Evolutionary conservation across 495 filamentous ascomycete species (phyloP).

Genomic region (Penicillium tannophilum): DNA sequence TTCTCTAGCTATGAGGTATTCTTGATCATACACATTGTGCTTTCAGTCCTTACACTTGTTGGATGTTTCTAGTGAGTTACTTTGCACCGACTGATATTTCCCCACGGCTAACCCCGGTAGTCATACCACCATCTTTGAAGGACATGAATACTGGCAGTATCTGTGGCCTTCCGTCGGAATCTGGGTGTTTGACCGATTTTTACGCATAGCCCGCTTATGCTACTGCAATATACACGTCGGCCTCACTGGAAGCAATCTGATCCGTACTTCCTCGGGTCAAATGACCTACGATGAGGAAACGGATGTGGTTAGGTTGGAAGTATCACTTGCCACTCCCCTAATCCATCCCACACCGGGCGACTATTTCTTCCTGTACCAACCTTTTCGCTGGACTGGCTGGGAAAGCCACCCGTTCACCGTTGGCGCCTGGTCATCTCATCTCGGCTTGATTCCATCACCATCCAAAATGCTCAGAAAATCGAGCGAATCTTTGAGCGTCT

Average conservation of each 20-base stretch:
- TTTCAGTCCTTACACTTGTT: slow-evolving; percentile 52
- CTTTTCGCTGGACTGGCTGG: slow-evolving; percentile 52
- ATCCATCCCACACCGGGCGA: slow-evolving; percentile 48
- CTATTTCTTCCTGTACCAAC: slow-evolving; percentile 62
- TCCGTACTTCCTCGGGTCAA: slow-evolving; percentile 33
- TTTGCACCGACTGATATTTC: background rate
- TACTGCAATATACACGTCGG: slow-evolving; percentile 49
- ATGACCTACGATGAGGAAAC: slow-evolving; percentile 50
- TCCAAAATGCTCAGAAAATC: slow-evolving; percentile 3
- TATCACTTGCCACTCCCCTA: slow-evolving; percentile 34
- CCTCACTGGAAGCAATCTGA: slow-evolving; percentile 13
- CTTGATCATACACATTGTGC: slow-evolving; percentile 52
- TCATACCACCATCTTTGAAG: slow-evolving; percentile 51
- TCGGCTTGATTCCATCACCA: slow-evolving; percentile 5
- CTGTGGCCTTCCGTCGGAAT: slow-evolving; percentile 54
- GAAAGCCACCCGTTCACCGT: slow-evolving; percentile 65
- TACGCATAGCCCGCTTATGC: slow-evolving; percentile 49
- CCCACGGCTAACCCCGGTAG: slow-evolving; percentile 28
- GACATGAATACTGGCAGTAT: slow-evolving; percentile 51
- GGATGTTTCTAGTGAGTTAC: slow-evolving; percentile 54
- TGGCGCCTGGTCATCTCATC: slow-evolving; percentile 43
- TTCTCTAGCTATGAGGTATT: slow-evolving; percentile 56
- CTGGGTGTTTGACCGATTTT: slow-evolving; percentile 53
- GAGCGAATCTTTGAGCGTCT: slow-evolving; percentile 21
- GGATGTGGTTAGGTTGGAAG: slow-evolving; percentile 53